Evolutionary conservation across 2,329 filamentous ascomycete genomes (phyloP).

Genomic region (Cylindrodendrum hubeiense): DNA sequence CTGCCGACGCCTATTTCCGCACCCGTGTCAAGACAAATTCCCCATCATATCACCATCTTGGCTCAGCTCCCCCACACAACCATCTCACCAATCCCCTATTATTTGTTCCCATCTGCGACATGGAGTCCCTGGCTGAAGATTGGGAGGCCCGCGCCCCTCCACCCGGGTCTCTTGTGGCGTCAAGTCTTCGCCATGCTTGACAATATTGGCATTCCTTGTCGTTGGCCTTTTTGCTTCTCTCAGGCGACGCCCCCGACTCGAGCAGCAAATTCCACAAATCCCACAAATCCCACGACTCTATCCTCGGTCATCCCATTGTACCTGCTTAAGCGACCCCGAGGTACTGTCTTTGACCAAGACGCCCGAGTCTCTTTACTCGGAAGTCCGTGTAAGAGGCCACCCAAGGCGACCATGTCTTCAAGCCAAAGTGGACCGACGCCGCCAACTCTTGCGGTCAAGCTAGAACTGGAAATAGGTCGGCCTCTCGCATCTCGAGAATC

Average conservation of each 20-base stretch:
- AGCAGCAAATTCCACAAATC: not conserved
- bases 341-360: not conserved
- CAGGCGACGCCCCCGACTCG: not conserved
- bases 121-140: not conserved
- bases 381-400: not conserved
- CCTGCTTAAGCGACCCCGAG: not conserved
- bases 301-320: not conserved
- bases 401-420: not conserved
- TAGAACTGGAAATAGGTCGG: not conserved
- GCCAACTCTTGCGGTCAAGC: too few relatives aligned
- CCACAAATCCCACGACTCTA: too few relatives aligned
- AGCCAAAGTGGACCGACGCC: too few relatives aligned
- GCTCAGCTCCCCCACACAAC: slow-evolving; percentile 13
- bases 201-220: not conserved
- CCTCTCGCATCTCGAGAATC: not conserved
- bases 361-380: too few relatives aligned
- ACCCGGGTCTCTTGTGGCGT: not conserved
- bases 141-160: not conserved
- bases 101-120: not conserved
- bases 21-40: not conserved
- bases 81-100: not conserved
- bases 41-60: not conserved
- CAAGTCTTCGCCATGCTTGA: slow-evolving; percentile 1
- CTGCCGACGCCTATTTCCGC: slow-evolving; percentile 5
- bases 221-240: not conserved